Percentiles rank a stretch among this genome's conserved stretches.
Conservation (phyloP, 1,139 yeast species). For the Arxiozyma heterogenica region DNA sequence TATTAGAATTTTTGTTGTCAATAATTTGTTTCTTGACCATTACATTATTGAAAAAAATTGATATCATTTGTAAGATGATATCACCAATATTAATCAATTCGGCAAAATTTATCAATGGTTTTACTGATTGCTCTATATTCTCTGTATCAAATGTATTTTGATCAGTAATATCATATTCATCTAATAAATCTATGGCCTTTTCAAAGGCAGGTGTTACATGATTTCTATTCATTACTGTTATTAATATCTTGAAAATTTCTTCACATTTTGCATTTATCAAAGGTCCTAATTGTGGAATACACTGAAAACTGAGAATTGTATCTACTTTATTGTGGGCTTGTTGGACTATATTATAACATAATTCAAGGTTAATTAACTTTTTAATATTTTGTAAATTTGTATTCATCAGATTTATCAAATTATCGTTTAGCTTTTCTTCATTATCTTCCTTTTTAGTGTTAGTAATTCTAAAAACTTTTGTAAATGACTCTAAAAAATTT, state of each 20-base stretch:
- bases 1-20: constrained; percentile 29
- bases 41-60: constrained; percentile 84
- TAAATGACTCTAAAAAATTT: constrained; percentile 46
- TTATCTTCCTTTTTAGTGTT: constrained; percentile 32
- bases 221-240: constrained; percentile 55
- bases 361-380: constrained; percentile 38
- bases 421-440: constrained; percentile 40
- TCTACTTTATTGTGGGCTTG: constrained; percentile 38
- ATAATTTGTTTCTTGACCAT: constrained; percentile 53
- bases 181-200: constrained; percentile 62
- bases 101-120: constrained; percentile 74
- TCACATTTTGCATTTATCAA: constrained; percentile 37
- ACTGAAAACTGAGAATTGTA: constrained; percentile 28
- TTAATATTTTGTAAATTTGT: constrained; percentile 38
- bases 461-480: constrained; percentile 45
- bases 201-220: constrained; percentile 79
- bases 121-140: constrained; percentile 7
- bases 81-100: constrained; percentile 91
- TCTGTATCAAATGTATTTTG: constrained; percentile 29
- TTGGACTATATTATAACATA: constrained; percentile 37
- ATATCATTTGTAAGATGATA: constrained; percentile 83
- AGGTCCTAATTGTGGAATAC: constrained; percentile 17
- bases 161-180: constrained; percentile 60
- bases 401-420: constrained; percentile 40
- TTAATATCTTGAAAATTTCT: constrained; percentile 53